These are phyloP conservation scores for Mrakia blollopis DNA, from an alignment of 768 basidiomycete genomes.

Conservation along the genomic window DNA sequence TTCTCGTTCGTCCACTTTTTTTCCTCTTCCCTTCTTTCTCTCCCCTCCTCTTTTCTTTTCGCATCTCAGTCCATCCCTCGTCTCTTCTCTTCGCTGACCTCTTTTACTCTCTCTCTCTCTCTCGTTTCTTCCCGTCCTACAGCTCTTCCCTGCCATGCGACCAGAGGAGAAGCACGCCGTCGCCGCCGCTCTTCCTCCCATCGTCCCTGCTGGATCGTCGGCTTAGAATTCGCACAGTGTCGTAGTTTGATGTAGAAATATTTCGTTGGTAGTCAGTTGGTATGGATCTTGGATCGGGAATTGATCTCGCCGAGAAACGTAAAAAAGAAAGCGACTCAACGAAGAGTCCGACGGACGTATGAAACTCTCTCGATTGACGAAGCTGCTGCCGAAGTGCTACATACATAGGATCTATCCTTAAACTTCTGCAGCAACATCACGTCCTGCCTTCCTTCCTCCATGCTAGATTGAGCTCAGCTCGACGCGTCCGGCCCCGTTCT, in stretches of 20 bases:
- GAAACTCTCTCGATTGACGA: no score
- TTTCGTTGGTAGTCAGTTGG: no score
- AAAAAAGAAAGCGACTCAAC: no score
- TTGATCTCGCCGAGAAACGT: no score
- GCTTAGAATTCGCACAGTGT: not conserved
- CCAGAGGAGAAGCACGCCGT: constrained; percentile 47
- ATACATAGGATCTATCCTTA: no score
- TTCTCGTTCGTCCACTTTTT: constrained; percentile 49
- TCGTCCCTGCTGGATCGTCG: constrained; percentile 28
- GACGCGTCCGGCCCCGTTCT: not conserved
- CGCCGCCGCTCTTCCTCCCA: constrained; percentile 13
- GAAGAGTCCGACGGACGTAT: no score
- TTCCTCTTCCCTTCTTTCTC: not conserved
- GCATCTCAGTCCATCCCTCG: no score
- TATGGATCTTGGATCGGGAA: no score
- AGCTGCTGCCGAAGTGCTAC: no score
- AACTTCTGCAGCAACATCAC: no score
- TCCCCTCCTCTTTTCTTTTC: not conserved
- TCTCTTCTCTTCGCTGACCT: not conserved
- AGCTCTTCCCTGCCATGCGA: constrained; percentile 94
- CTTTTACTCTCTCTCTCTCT: not conserved
- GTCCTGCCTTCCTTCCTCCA: not conserved
- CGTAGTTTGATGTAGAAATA: no score
- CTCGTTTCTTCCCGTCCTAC: not conserved
- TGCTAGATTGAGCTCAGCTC: not conserved